Conservation (phyloP, 192 early-diverging fungal species). For the Dissophora ornata region DNA sequence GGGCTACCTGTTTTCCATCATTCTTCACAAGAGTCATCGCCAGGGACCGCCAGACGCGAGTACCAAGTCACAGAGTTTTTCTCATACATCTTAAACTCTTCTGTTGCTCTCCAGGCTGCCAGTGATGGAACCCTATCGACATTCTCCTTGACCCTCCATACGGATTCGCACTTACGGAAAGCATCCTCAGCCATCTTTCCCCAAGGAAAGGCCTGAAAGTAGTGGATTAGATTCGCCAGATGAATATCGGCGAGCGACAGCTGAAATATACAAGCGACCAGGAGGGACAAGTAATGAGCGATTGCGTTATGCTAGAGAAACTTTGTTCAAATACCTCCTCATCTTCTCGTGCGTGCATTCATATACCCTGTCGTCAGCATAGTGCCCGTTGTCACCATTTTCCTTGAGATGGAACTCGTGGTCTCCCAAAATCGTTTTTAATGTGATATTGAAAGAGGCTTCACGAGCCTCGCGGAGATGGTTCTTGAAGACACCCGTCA, state of each 20-base stretch:
- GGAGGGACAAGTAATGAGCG: not conserved
- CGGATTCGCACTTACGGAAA: conserved; percentile 6
- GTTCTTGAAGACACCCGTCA: not conserved
- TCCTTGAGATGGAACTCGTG: conserved; percentile 35
- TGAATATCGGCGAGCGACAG: conserved; percentile 33
- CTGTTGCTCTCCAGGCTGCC: conserved; percentile 5
- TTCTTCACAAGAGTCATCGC: not conserved
- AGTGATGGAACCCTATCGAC: conserved; percentile 13
- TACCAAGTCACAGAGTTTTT: conserved; percentile 15
- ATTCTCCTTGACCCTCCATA: conserved; percentile 43
- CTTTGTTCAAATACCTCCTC: not conserved
- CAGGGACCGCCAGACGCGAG: not conserved
- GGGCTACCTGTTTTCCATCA: no score
- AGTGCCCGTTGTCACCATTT: conserved; percentile 47
- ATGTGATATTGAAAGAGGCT: not conserved
- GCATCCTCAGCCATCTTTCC: conserved; percentile 15
- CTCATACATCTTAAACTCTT: conserved; percentile 19
- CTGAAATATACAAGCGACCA: not conserved
- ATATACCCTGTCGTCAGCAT: conserved; percentile 40
- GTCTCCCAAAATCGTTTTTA: conserved; percentile 25
- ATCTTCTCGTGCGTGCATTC: not conserved
- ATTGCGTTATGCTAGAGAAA: not conserved
- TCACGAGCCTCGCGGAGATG: conserved; percentile 1
- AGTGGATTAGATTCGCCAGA: conserved; percentile 31
- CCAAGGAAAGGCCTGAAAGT: conserved; percentile 18